Conservation (phyloP, 2,329 filamentous ascomycete species). For the Waltergamsia citrina region DNA sequence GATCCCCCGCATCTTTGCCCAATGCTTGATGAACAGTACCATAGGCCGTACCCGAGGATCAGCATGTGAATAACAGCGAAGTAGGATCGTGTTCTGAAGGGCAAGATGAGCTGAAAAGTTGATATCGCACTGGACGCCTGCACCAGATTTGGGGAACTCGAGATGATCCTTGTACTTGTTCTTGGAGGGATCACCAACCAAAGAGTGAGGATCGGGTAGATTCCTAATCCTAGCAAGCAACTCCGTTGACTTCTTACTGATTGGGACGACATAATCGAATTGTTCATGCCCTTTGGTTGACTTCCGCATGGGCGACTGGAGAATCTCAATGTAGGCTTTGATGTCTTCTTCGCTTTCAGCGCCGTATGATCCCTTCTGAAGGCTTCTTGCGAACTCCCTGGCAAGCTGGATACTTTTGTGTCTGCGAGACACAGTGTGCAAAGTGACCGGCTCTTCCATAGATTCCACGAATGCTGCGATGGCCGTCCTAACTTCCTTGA, state of each 20-base stretch:
- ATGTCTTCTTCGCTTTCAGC: conserved; percentile 24
- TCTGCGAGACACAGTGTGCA: conserved; percentile 28
- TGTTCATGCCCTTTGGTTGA: conserved; percentile 6
- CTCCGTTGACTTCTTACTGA: conserved; percentile 17
- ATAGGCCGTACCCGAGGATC: conserved; percentile 70
- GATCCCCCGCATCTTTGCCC: conserved; percentile 78
- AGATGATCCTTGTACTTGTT: conserved; percentile 48
- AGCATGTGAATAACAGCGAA: conserved; percentile 74
- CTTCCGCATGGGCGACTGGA: conserved; percentile 27
- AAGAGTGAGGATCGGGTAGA: conserved; percentile 38
- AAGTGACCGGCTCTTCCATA: conserved; percentile 1
- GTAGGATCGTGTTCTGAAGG: conserved; percentile 72
- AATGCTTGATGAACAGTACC: conserved; percentile 81
- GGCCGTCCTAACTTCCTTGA: conserved; percentile 24
- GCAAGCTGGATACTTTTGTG: conserved; percentile 50
- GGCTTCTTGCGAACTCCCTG: conserved; percentile 42
- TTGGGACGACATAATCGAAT: conserved; percentile 20
- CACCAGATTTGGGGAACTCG: conserved; percentile 67
- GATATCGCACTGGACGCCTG: conserved; percentile 85
- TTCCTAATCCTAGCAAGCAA: conserved; percentile 29
- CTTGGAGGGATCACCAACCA: conserved; percentile 39
- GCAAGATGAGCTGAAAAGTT: conserved; percentile 82
- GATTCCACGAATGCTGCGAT: neutral
- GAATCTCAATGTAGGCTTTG: conserved; percentile 37
- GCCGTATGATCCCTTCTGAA: conserved; percentile 37